Evolutionary conservation across 208 protist species (phyloP).

Genomic region (Leishmania arabica): DNA sequence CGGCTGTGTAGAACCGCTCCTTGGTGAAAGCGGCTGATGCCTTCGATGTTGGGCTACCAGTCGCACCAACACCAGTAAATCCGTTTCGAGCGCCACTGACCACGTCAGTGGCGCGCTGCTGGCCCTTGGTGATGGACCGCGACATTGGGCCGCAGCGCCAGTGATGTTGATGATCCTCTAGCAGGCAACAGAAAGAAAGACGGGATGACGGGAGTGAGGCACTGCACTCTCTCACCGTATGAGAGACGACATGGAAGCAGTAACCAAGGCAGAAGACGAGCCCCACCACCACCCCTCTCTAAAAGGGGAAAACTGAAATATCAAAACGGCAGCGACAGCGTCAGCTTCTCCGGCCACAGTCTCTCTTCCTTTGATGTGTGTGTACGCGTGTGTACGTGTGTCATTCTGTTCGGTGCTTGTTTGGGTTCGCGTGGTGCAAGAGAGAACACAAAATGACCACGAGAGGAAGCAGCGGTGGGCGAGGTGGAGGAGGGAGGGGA

Average conservation of each 20-base stretch:
- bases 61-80: slow-evolving; percentile 10
- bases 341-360: neutral
- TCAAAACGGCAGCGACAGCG: neutral
- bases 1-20: slow-evolving; percentile 57
- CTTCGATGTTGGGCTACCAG: neutral
- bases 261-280: neutral
- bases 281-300: too few relatives aligned
- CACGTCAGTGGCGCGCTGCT: slow-evolving; percentile 33
- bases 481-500: neutral
- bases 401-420: neutral
- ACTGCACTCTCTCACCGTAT: neutral
- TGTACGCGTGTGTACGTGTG: neutral
- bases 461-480: neutral
- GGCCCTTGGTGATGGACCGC: slow-evolving; percentile 27
- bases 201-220: neutral
- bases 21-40: neutral
- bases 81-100: slow-evolving; percentile 30
- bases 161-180: slow-evolving; percentile 13
- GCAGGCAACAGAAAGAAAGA: neutral
- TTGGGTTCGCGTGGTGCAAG: neutral
- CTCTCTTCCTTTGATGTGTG: neutral
- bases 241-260: neutral
- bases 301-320: too few relatives aligned
- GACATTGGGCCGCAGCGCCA: slow-evolving; percentile 13
- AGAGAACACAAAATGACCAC: neutral